Percentiles rank a stretch among this genome's conserved stretches.
phyloP scores from a whole-genome alignment of 768 basidiomycete genomes.

The Hemileccinum impolitum region DNA sequence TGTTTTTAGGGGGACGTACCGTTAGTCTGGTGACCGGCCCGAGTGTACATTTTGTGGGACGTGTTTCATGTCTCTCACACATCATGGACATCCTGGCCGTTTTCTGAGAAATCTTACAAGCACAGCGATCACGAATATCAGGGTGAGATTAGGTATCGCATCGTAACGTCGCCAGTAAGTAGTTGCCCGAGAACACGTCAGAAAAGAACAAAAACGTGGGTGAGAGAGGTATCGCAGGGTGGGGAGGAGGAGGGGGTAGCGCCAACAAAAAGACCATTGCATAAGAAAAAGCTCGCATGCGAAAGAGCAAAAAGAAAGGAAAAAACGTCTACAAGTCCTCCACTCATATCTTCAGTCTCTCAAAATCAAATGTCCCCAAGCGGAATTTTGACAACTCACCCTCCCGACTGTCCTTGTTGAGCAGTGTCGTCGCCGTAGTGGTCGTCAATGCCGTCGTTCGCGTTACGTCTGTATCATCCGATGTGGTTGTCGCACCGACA shows the following conservation, averaged over 20 bases:
- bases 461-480: conserved; percentile 29
- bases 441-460: conserved; percentile 22
- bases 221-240: conserved; percentile 11
- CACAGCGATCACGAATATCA: too few relatives aligned
- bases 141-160: conserved; percentile 9
- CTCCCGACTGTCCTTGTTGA: conserved; percentile 12
- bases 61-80: too few relatives aligned
- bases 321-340: not conserved
- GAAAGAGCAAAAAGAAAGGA: not conserved
- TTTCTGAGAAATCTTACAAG: too few relatives aligned
- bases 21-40: too few relatives aligned
- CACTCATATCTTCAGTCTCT: conserved; percentile 11
- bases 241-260: conserved; percentile 4
- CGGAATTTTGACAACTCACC: conserved; percentile 10
- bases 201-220: not conserved
- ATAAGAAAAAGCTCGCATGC: not conserved
- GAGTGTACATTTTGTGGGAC: too few relatives aligned
- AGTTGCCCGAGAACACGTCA: not conserved
- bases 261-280: conserved; percentile 3
- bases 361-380: conserved; percentile 23
- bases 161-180: conserved; percentile 7
- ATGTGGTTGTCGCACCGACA: conserved; percentile 29
- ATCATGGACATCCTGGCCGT: too few relatives aligned
- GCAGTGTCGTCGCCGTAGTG: conserved; percentile 9
- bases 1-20: too few relatives aligned